Evolutionary conservation across 106 monocot genomes (phyloP).

Genomic region (Dendrobium nobile): DNA sequence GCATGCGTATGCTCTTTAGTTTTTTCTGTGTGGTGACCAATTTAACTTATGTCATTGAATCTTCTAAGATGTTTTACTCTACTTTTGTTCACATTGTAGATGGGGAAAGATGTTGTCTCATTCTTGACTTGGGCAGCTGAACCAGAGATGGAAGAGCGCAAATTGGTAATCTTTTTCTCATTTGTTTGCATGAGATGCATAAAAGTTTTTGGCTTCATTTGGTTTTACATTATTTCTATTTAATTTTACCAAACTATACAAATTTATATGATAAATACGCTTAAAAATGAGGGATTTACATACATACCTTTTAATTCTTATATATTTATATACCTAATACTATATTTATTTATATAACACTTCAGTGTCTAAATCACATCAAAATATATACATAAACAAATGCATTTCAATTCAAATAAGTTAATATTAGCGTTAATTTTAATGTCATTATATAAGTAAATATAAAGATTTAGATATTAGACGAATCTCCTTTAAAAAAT

Average conservation of each 20-base stretch:
- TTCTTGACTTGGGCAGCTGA: conserved; percentile 94
- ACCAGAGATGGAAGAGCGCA: conserved; percentile 93
- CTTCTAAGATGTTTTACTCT: background rate
- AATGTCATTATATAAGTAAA: no score
- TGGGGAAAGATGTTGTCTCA: conserved; percentile 96
- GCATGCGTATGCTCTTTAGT: background rate
- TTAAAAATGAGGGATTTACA: no score
- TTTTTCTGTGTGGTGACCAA: background rate
- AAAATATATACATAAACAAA: no score
- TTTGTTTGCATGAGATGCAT: background rate
- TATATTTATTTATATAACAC: no score
- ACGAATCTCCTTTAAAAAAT: no score
- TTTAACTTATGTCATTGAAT: background rate
- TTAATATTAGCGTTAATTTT: no score
- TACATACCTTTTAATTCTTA: background rate
- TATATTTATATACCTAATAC: no score
- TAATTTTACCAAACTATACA: no score
- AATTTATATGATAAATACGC: no score
- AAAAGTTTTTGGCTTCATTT: background rate
- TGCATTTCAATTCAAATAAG: no score
- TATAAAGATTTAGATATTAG: no score
- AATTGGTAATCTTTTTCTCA: conserved; percentile 41
- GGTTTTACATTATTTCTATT: background rate
- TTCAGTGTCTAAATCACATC: no score
- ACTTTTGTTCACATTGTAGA: conserved; percentile 25